Percentiles rank a stretch among this genome's conserved stretches.
Evolutionary conservation across 768 basidiomycete species (phyloP).

Genomic region (Russula dissimulans): DNA sequence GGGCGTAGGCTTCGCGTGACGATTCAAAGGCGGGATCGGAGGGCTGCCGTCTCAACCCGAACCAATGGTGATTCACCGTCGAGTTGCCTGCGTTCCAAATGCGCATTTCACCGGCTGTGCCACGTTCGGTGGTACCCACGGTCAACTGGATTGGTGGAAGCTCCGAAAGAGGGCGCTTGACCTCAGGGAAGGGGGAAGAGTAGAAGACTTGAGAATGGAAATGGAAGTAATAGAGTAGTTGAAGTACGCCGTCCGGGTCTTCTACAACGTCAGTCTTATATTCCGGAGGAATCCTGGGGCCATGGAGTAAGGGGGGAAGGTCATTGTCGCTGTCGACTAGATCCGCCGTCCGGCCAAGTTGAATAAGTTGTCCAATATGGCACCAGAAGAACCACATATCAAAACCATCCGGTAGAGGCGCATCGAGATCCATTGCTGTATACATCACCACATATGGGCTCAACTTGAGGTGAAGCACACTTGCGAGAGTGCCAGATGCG

Average conservation of each 20-base stretch:
- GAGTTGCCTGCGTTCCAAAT: neutral
- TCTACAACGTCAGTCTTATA: neutral
- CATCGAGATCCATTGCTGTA: constrained; percentile 17
- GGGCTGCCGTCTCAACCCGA: constrained; percentile 5
- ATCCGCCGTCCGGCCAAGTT: constrained; percentile 6
- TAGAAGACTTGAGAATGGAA: neutral
- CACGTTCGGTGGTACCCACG: neutral
- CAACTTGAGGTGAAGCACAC: constrained; percentile 8
- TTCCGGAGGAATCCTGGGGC: neutral
- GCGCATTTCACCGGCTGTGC: constrained; percentile 6
- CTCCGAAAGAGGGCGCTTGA: constrained; percentile 9
- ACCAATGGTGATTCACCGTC: neutral
- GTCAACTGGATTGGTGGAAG: constrained; percentile 6
- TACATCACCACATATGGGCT: constrained; percentile 17
- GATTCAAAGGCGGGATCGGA: constrained; percentile 2
- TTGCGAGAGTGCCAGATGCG: neutral
- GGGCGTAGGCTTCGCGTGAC: constrained; percentile 14
- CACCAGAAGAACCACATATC: constrained; percentile 16
- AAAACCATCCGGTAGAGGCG: constrained; percentile 11
- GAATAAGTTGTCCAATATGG: constrained; percentile 15
- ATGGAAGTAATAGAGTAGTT: neutral
- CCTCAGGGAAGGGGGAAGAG: constrained; percentile 4
- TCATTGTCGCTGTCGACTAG: neutral
- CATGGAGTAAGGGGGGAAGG: neutral
- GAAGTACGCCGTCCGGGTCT: constrained; percentile 9